Evolutionary conservation across 1,139 yeast genomes (phyloP).

Genomic region (Diutina sp.): DNA sequence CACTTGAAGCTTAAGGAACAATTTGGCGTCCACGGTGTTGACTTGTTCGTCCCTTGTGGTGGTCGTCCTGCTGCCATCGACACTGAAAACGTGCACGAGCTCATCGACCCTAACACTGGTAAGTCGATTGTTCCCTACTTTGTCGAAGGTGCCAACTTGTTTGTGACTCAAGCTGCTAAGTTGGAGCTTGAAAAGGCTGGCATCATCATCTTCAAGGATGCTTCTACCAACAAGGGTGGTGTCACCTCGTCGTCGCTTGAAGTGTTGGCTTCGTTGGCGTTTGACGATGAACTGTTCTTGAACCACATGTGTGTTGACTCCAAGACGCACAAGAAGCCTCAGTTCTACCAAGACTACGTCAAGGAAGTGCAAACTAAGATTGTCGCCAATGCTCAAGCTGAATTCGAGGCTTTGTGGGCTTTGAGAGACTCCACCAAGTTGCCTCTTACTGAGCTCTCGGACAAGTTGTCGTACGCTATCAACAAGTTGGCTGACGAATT

Average conservation of each 20-base stretch:
- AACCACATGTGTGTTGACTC: slow-evolving; percentile 53
- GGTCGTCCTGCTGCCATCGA: slow-evolving; percentile 97
- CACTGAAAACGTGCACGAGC: slow-evolving; percentile 62
- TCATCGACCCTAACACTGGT: slow-evolving; percentile 68
- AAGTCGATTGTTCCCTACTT: slow-evolving; percentile 72
- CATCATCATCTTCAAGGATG: slow-evolving; percentile 80
- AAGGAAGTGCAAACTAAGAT: slow-evolving; percentile 68
- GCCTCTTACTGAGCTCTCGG: slow-evolving; percentile 72
- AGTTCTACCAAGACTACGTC: slow-evolving; percentile 73
- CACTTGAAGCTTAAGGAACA: slow-evolving; percentile 63
- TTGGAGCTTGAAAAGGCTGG: slow-evolving; percentile 79
- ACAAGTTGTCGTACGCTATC: slow-evolving; percentile 73
- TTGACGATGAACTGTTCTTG: slow-evolving; percentile 74
- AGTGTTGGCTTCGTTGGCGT: slow-evolving; percentile 87
- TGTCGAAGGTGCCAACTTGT: slow-evolving; percentile 96
- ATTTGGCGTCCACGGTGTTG: slow-evolving; percentile 49
- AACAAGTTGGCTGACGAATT: slow-evolving; percentile 85
- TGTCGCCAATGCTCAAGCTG: slow-evolving; percentile 66
- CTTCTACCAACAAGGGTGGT: slow-evolving; percentile 97
- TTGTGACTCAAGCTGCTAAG: slow-evolving; percentile 91
- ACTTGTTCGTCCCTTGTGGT: slow-evolving; percentile 93
- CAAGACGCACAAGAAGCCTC: slow-evolving; percentile 42
- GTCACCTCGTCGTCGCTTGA: slow-evolving; percentile 94
- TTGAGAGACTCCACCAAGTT: slow-evolving; percentile 55
- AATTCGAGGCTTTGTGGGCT: slow-evolving; percentile 81